Conservation (phyloP, 306 rosid species). For the Vicia sativa region DNA sequence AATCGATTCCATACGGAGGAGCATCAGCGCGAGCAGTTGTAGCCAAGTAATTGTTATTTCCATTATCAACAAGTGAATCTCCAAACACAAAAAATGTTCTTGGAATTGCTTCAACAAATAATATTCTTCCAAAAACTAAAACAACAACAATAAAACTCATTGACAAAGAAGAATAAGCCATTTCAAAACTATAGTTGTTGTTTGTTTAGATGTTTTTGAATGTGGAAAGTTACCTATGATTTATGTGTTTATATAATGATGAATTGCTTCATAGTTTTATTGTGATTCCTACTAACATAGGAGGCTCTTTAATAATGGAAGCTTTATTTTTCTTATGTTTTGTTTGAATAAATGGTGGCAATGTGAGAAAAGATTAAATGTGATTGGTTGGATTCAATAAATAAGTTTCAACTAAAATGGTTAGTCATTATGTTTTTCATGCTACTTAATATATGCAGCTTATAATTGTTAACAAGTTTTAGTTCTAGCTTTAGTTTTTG, state of each 20-base stretch:
- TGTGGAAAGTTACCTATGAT: not conserved
- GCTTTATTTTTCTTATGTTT: not conserved
- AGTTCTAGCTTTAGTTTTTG: not conserved
- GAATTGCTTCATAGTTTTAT: not conserved
- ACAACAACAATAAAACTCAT: not conserved
- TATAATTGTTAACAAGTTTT: not conserved
- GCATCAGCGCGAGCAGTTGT: constrained; percentile 79
- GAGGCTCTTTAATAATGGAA: constrained; percentile 41
- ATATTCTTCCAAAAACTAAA: constrained; percentile 16
- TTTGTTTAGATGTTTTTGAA: not conserved
- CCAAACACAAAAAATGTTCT: constrained; percentile 78
- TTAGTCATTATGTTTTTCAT: not conserved
- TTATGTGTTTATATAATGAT: constrained; percentile 40
- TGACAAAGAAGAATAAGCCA: constrained; percentile 29
- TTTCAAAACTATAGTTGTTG: constrained; percentile 6
- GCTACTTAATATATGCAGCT: not conserved
- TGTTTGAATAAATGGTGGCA: constrained; percentile 30
- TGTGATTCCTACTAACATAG: constrained; percentile 24
- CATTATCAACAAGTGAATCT: constrained; percentile 80
- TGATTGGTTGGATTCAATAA: constrained; percentile 26
- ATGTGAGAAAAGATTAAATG: constrained; percentile 32
- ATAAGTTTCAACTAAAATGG: not conserved
- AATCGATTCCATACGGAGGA: constrained; percentile 79
- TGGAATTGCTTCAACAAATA: constrained; percentile 28
- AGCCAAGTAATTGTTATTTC: constrained; percentile 72